Conservation (phyloP, 2,329 filamentous ascomycete species). For the Talaromyces sp. region DNA sequence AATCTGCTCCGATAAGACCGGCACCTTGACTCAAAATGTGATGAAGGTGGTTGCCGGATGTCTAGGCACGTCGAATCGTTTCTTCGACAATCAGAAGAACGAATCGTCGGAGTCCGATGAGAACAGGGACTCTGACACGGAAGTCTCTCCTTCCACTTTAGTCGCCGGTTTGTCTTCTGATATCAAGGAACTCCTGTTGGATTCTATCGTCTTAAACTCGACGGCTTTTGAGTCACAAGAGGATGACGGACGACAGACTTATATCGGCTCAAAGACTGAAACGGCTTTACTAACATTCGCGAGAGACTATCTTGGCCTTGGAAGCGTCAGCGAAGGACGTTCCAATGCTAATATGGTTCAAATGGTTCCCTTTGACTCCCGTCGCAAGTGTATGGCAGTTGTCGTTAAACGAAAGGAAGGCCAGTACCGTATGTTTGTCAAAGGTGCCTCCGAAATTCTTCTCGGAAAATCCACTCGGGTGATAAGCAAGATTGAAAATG, state of each 20-base stretch:
- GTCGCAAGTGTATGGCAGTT: slow-evolving; percentile 64
- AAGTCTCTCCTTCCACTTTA: slow-evolving; percentile 52
- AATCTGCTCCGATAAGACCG: slow-evolving; percentile 63
- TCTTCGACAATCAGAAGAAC: slow-evolving; percentile 37
- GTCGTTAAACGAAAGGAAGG: slow-evolving; percentile 53
- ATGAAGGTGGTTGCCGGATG: slow-evolving; percentile 58
- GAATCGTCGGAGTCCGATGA: slow-evolving; percentile 24
- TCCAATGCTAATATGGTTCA: slow-evolving; percentile 55
- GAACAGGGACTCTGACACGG: slow-evolving; percentile 28
- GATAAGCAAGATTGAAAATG: slow-evolving; percentile 56
- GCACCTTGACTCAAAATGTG: slow-evolving; percentile 59
- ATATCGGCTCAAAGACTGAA: slow-evolving; percentile 73
- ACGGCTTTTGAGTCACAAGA: slow-evolving; percentile 62
- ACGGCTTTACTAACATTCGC: slow-evolving; percentile 68
- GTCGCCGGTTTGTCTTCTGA: slow-evolving; percentile 48
- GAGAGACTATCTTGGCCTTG: slow-evolving; percentile 60
- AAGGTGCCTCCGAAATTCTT: slow-evolving; percentile 50
- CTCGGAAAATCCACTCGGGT: slow-evolving; percentile 47
- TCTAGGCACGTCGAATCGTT: slow-evolving; percentile 44
- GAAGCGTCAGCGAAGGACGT: slow-evolving; percentile 55
- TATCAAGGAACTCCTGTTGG: slow-evolving; percentile 53
- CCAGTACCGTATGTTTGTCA: slow-evolving; percentile 54
- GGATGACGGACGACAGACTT: slow-evolving; percentile 54
- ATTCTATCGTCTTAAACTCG: slow-evolving; percentile 64
- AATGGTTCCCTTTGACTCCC: slow-evolving; percentile 57